Conservation (phyloP, 257 asterid genomes). For the Nicotiana noctiflora region DNA sequence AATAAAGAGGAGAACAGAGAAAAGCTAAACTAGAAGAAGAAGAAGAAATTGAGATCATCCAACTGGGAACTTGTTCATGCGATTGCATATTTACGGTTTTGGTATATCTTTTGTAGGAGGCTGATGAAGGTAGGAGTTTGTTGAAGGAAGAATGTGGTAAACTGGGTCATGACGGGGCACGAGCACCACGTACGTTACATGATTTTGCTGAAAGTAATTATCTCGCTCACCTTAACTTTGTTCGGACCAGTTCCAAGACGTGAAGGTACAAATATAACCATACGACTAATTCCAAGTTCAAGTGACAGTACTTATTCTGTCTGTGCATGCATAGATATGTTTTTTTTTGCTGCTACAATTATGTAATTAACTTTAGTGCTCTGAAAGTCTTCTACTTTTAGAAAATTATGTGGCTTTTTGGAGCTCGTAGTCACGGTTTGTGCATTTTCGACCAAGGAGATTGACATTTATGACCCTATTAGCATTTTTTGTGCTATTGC, state of each 20-base stretch:
- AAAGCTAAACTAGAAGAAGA: not conserved
- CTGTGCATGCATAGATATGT: not conserved
- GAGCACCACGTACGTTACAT: conserved; percentile 66
- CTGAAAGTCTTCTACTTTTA: not conserved
- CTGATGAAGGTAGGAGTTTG: conserved; percentile 49
- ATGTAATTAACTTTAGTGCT: not conserved
- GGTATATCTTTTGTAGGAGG: conserved; percentile 44
- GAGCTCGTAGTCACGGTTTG: not conserved
- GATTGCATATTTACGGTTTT: not conserved
- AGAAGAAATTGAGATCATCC: too few relatives aligned
- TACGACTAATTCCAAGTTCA: not conserved
- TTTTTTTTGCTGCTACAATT: not conserved
- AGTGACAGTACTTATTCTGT: not conserved
- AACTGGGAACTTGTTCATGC: too few relatives aligned
- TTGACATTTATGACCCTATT: not conserved
- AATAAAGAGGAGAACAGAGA: not conserved
- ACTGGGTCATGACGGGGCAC: conserved; percentile 43
- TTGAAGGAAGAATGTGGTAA: conserved; percentile 54
- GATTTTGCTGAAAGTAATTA: conserved; percentile 95
- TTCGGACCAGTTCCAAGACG: conserved; percentile 34
- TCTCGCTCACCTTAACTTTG: conserved; percentile 70
- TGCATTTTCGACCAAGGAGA: not conserved
- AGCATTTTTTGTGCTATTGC: not conserved
- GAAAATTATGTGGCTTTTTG: not conserved
- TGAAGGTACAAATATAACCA: conserved; percentile 6